Evolutionary conservation across 1,139 yeast species (phyloP).

Genomic region (Magnusiomyces suaveolens): DNA sequence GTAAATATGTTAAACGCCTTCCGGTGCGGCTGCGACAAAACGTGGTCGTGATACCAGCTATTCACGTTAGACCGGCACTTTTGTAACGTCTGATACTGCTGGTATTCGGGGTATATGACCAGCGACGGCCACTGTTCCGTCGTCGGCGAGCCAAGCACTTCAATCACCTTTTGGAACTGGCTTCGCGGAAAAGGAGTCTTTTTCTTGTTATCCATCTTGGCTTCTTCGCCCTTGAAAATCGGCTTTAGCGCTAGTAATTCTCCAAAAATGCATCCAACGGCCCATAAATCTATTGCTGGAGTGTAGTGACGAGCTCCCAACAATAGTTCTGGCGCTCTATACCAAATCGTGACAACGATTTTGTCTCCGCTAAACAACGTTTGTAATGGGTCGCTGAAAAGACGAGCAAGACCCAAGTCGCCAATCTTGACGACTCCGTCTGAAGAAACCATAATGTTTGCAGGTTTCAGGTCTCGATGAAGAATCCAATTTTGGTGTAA

Average conservation of each 20-base stretch:
- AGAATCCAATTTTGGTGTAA: constrained; percentile 92
- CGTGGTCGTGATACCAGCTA: constrained; percentile 54
- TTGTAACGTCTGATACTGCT: constrained; percentile 54
- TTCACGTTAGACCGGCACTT: constrained; percentile 58
- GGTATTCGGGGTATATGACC: constrained; percentile 74
- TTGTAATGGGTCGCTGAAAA: constrained; percentile 81
- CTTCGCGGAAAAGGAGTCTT: constrained; percentile 89
- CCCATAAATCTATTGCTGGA: constrained; percentile 94
- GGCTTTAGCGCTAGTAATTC: constrained; percentile 84
- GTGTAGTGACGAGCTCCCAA: constrained; percentile 91
- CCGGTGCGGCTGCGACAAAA: constrained; percentile 34
- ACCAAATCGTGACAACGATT: constrained; percentile 97
- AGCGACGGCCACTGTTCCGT: constrained; percentile 66
- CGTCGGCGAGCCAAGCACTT: constrained; percentile 83
- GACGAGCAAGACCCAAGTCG: constrained; percentile 87
- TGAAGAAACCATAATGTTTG: constrained; percentile 90
- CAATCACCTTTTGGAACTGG: constrained; percentile 82
- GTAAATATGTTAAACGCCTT: constrained; percentile 58
- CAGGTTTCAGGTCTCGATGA: constrained; percentile 94
- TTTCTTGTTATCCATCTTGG: constrained; percentile 77
- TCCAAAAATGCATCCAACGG: constrained; percentile 92
- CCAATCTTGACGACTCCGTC: constrained; percentile 91
- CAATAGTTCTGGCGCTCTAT: constrained; percentile 87
- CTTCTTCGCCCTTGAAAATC: constrained; percentile 94
- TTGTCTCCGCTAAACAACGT: constrained; percentile 89